Evolutionary conservation across 1,284 basidiomycete species (phyloP).

Genomic region (Ustilago esculenta): DNA sequence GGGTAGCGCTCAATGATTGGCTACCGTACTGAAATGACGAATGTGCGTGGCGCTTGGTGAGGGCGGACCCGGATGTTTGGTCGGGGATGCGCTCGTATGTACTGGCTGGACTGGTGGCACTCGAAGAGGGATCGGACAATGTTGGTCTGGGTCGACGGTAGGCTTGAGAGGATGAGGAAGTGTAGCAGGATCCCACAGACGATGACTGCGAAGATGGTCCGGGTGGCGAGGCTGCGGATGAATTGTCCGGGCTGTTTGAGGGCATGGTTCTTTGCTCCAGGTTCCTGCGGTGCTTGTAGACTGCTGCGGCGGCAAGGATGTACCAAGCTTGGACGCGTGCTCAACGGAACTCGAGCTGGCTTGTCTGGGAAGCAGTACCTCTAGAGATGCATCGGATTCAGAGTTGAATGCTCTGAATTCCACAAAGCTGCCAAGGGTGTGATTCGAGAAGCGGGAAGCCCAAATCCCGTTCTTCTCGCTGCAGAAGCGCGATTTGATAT

Average conservation of each 20-base stretch:
- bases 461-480: no score
- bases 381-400: no score
- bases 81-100: slow-evolving; percentile 19
- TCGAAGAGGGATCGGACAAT: slow-evolving; percentile 36
- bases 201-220: slow-evolving; percentile 48
- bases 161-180: slow-evolving; percentile 39
- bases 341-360: not conserved
- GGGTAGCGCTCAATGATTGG: not conserved
- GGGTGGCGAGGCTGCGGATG: slow-evolving; percentile 41
- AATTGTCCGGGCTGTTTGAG: slow-evolving; percentile 31
- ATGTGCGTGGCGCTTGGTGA: slow-evolving; percentile 14
- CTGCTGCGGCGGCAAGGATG: not conserved
- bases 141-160: slow-evolving; percentile 16
- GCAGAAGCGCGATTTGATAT: no score
- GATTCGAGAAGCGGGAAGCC: no score
- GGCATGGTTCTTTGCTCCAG: slow-evolving; percentile 36
- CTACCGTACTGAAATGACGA: not conserved
- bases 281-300: not conserved
- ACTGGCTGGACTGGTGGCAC: slow-evolving; percentile 38
- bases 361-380: no score
- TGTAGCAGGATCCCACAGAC: slow-evolving; percentile 43
- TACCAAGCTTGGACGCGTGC: not conserved
- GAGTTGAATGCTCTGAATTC: no score
- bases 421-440: no score
- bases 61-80: not conserved